phyloP scores from a whole-genome alignment of 2,329 filamentous ascomycete species.

The Acrodontium crateriforme region DNA sequence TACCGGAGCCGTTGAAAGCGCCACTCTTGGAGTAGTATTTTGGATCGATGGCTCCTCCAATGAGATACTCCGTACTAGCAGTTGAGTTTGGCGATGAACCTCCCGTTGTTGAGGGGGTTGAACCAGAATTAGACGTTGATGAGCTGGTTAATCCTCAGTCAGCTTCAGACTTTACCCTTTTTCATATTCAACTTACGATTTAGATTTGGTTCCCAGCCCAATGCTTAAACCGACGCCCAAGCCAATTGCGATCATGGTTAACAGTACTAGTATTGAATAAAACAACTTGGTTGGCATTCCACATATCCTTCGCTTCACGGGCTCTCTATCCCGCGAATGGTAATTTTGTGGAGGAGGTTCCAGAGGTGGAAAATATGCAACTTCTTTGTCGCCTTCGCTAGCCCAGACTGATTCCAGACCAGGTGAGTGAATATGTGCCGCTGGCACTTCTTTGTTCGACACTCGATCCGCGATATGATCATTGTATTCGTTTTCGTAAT shows the following conservation, averaged over 20 bases:
- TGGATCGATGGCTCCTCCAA: constrained; percentile 27
- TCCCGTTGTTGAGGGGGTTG: constrained; percentile 1
- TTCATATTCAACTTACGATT: constrained; percentile 9
- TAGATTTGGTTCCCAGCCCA: constrained; percentile 22
- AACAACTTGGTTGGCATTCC: constrained; percentile 11
- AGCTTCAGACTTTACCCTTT: background rate
- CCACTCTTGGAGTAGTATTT: constrained; percentile 27
- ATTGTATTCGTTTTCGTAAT: constrained; percentile 6
- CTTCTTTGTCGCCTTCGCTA: constrained; percentile 19
- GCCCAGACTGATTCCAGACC: constrained; percentile 15
- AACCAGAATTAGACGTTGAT: background rate
- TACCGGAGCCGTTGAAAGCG: constrained; percentile 34
- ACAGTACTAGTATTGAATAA: constrained; percentile 8
- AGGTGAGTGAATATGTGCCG: constrained; percentile 13
- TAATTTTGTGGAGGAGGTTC: constrained; percentile 8
- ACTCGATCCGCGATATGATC: constrained; percentile 6
- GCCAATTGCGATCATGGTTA: constrained; percentile 19
- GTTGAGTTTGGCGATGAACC: constrained; percentile 3
- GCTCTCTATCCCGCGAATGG: constrained; percentile 2
- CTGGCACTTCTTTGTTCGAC: constrained; percentile 12
- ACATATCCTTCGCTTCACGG: constrained; percentile 8
- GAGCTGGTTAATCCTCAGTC: background rate
- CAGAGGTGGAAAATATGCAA: constrained; percentile 8
- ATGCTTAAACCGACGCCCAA: constrained; percentile 25
- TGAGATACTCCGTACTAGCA: constrained; percentile 11